phyloP scores from a whole-genome alignment of 768 basidiomycete species.

The Gautieria morchelliformis region DNA sequence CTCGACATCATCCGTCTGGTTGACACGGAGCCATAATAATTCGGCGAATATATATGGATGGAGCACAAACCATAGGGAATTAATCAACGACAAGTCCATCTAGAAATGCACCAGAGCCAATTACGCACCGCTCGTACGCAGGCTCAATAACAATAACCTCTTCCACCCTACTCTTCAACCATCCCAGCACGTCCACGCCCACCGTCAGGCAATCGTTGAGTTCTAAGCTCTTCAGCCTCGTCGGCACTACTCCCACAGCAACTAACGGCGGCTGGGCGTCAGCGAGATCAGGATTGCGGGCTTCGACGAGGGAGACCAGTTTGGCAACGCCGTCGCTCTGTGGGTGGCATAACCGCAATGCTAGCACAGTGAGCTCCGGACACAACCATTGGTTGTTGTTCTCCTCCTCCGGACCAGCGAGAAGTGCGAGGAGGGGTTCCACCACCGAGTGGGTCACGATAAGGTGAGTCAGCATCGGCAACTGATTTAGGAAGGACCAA shows the following conservation, averaged over 20 bases:
- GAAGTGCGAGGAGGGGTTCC: constrained; percentile 49
- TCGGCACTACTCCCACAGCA: constrained; percentile 40
- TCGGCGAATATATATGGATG: neutral
- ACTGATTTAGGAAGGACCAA: constrained; percentile 57
- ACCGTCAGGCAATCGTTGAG: constrained; percentile 56
- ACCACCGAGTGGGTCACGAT: constrained; percentile 56
- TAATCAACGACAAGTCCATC: constrained; percentile 2
- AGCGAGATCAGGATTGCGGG: constrained; percentile 49
- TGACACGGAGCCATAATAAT: neutral
- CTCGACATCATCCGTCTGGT: neutral
- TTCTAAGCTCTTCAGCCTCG: constrained; percentile 48
- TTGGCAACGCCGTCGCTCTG: constrained; percentile 57
- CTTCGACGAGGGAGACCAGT: constrained; percentile 64
- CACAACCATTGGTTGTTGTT: constrained; percentile 46
- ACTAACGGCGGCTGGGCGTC: constrained; percentile 19
- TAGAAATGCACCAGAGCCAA: neutral
- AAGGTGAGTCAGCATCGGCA: constrained; percentile 48
- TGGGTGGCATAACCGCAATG: constrained; percentile 54
- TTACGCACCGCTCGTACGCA: constrained; percentile 33
- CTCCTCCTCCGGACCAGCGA: constrained; percentile 55
- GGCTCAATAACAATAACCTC: constrained; percentile 57
- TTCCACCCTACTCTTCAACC: constrained; percentile 53
- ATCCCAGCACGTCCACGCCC: constrained; percentile 60
- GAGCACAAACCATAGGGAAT: neutral
- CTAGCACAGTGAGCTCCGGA: constrained; percentile 49